Base-by-base conservation (phyloP, 2,329 filamentous ascomycete species). In the Neofusicoccum laricinum region DNA sequence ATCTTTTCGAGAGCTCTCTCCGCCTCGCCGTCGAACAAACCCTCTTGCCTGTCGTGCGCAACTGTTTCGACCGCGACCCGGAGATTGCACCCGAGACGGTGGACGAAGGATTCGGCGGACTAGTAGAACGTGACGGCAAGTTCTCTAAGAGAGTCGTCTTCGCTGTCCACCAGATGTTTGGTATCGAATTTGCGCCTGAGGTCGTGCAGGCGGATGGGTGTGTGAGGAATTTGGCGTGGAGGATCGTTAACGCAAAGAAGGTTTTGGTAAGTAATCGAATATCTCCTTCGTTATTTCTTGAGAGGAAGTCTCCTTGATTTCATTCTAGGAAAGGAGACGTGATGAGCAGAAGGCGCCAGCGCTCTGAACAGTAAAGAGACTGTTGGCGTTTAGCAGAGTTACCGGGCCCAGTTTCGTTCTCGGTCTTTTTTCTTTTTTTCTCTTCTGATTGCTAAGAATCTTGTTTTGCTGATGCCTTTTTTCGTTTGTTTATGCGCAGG, bases 111-210 rank as follows among this genome's bases (percentile, higher is more conserved):
- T 99, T 97, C 75, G 95, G 95, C 0, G 87, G 87, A 53, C 83
- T 93, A 45, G 90, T 97, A 1, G 93, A 97, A 72, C 83, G 93
- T 25, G 91, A 97, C 69, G 87, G 89, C 67, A 97, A 96, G 77
- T 98, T 93, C 71, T 90, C 94, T 0, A 91, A 88, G 77, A 83
- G 95, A 46, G 90, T 98, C 11, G 93, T 98, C 0, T 98, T 96
- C 76, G 95, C 93, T 4, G 92, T 99, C 32, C 90, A 91, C 68
- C 91, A 96, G 75, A 97, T 97, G 93, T 90, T 99, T 75, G 95
- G 93, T 59, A 91, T 99, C 66, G 95, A 99, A 76, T 93, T 99
- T 73, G 92, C 95, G 1, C 90, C 93, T 0, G 92, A 92, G 49
- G 94, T 98, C 0, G 95, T 99, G 36, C 88, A 91, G 61, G 93